Evolutionary conservation across 2,329 filamentous ascomycete genomes (phyloP).

Genomic region (Arthrobotrys iridis): DNA sequence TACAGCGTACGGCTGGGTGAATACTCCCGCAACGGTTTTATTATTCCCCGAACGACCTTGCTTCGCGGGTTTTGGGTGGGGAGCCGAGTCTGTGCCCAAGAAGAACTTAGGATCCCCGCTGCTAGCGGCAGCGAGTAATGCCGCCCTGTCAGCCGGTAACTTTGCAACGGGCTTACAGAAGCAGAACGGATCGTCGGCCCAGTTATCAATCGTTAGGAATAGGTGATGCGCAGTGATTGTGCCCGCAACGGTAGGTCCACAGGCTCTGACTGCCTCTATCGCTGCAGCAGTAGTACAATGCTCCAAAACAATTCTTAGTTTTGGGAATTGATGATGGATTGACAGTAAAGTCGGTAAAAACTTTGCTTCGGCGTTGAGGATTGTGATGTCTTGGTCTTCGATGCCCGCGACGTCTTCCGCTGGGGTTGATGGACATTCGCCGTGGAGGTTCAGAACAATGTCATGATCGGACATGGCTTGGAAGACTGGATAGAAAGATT

Average conservation of each 20-base stretch:
- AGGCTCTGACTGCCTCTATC: conserved; percentile 78
- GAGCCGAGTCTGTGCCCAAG: conserved; percentile 77
- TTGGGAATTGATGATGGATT: conserved; percentile 79
- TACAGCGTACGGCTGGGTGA: conserved; percentile 77
- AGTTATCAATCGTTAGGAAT: conserved; percentile 80
- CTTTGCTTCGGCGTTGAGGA: conserved; percentile 75
- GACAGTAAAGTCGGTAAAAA: conserved; percentile 83
- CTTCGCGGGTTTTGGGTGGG: conserved; percentile 72
- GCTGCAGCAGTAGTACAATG: conserved; percentile 89
- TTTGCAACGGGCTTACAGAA: conserved; percentile 83
- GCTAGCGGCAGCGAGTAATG: conserved; percentile 72
- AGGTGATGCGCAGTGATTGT: conserved; percentile 90
- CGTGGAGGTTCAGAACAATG: conserved; percentile 91
- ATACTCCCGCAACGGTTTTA: conserved; percentile 76
- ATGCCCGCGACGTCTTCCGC: conserved; percentile 42
- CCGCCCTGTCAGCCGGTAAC: conserved; percentile 76
- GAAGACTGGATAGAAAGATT: conserved; percentile 80
- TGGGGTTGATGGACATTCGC: conserved; percentile 75
- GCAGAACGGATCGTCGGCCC: conserved; percentile 76
- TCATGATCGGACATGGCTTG: conserved; percentile 86
- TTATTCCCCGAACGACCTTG: conserved; percentile 66
- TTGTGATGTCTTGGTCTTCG: conserved; percentile 63
- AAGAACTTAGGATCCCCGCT: conserved; percentile 71
- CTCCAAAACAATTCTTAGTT: conserved; percentile 76
- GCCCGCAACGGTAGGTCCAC: conserved; percentile 78